phyloP scores from a whole-genome alignment of 176 grass and related monocot genomes.

The Hsuehochloa calcarea region DNA sequence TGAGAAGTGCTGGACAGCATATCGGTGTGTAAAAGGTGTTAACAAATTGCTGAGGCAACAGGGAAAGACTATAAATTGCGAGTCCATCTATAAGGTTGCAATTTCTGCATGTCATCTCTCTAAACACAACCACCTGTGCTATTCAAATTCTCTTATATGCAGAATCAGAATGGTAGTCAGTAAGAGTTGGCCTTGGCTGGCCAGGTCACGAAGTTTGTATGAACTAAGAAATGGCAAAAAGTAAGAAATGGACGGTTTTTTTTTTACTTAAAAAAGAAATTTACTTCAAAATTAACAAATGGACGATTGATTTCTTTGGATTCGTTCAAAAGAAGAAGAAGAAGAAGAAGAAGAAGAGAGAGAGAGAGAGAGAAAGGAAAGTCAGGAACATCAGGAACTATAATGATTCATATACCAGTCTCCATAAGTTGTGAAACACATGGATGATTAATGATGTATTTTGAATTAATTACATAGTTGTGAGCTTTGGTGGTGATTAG shows the following conservation, averaged over 20 bases:
- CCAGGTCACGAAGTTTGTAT: neutral
- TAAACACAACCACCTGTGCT: neutral
- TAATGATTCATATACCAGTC: neutral
- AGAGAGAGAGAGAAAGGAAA: neutral
- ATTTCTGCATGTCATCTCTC: neutral
- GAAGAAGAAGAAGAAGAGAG: too few relatives aligned
- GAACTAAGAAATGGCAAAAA: neutral
- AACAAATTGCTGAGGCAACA: neutral
- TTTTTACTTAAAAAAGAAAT: neutral
- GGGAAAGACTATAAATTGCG: neutral
- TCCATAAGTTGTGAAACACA: neutral
- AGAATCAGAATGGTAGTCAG: neutral
- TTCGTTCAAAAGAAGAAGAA: too few relatives aligned
- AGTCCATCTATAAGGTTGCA: neutral
- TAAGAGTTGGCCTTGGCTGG: neutral
- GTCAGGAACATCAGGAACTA: neutral
- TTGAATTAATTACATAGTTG: neutral
- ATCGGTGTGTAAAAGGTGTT: neutral
- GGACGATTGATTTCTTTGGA: neutral
- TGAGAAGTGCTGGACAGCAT: neutral
- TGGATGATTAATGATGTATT: neutral
- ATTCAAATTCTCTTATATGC: neutral
- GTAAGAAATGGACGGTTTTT: neutral
- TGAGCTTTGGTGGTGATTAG: neutral
- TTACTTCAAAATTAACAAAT: neutral